Conservation (phyloP, 2,329 filamentous ascomycete species). For the Colletotrichum magnum region DNA sequence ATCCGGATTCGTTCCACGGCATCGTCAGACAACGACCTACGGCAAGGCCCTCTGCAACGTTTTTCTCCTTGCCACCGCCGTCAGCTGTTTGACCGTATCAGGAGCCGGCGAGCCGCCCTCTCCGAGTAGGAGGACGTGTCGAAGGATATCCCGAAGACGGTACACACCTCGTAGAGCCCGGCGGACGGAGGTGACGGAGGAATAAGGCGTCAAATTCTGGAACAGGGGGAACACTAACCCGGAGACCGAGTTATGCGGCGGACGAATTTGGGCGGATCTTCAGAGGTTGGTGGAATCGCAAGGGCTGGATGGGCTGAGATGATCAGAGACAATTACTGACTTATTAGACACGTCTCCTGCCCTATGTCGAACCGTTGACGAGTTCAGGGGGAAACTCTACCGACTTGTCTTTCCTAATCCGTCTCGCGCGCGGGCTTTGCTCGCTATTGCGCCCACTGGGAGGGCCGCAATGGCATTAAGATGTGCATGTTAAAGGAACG, state of each 20-base stretch:
- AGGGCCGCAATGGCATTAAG: background rate
- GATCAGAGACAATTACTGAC: no score
- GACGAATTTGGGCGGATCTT: background rate
- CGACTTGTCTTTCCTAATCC: background rate
- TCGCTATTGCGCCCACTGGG: no score
- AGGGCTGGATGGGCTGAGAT: background rate
- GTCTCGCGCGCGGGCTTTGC: background rate
- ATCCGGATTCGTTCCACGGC: conserved; percentile 46
- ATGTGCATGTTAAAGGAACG: background rate
- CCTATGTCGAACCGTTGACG: conserved; percentile 5
- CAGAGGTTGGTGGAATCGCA: background rate
- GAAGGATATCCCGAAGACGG: conserved; percentile 5
- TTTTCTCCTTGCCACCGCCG: conserved; percentile 62
- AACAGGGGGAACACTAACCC: background rate
- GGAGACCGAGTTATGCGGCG: background rate
- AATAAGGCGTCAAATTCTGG: background rate
- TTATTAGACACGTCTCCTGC: background rate
- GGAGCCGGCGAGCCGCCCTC: conserved; percentile 8
- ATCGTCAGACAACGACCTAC: conserved; percentile 64
- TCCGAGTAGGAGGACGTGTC: conserved; percentile 40
- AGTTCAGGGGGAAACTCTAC: conserved; percentile 4
- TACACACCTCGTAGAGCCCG: background rate
- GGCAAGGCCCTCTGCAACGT: conserved; percentile 63
- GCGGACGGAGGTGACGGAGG: background rate
- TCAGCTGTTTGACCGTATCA: conserved; percentile 19